A percentile compares a stretch with the other conserved stretches of the same genome.
These are phyloP conservation scores for Myxozyma neglecta DNA, from an alignment of 805 yeast species.

Conservation along the genomic window DNA sequence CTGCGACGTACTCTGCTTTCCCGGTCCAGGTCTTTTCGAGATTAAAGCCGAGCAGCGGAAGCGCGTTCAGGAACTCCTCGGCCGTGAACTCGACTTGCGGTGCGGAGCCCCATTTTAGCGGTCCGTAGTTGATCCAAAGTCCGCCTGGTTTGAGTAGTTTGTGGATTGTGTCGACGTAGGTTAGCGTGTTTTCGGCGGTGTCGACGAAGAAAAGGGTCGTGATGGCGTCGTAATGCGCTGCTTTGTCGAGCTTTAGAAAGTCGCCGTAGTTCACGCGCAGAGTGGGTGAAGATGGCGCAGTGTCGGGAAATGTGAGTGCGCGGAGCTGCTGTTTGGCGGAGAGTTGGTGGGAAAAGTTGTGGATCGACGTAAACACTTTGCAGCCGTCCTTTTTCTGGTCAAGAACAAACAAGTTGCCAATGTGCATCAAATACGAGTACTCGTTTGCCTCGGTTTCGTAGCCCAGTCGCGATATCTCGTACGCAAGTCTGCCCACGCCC, in stretches of 20 bases:
- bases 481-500: constrained; percentile 78
- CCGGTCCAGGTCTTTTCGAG: constrained; percentile 35
- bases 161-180: constrained; percentile 68
- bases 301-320: constrained; percentile 43
- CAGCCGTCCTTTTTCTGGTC: constrained; percentile 23
- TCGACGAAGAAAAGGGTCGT: constrained; percentile 74
- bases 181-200: constrained; percentile 84
- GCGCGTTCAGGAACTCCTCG: constrained; percentile 62
- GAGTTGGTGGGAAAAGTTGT: constrained; percentile 67
- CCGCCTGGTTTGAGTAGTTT: constrained; percentile 51
- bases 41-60: constrained; percentile 65
- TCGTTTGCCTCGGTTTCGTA: constrained; percentile 71
- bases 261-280: constrained; percentile 50
- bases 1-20: constrained; percentile 38
- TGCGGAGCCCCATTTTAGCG: constrained; percentile 86
- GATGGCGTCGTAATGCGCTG: constrained; percentile 43
- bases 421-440: constrained; percentile 70
- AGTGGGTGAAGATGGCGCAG: constrained; percentile 28
- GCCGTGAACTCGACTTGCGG: constrained; percentile 68
- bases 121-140: constrained; percentile 89
- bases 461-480: constrained; percentile 44
- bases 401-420: constrained; percentile 47
- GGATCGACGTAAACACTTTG: constrained; percentile 47
- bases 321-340: constrained; percentile 53
- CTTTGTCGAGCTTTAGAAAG: constrained; percentile 55